phyloP scores from a whole-genome alignment of 768 basidiomycete genomes.

The Lactifluus volemus region DNA sequence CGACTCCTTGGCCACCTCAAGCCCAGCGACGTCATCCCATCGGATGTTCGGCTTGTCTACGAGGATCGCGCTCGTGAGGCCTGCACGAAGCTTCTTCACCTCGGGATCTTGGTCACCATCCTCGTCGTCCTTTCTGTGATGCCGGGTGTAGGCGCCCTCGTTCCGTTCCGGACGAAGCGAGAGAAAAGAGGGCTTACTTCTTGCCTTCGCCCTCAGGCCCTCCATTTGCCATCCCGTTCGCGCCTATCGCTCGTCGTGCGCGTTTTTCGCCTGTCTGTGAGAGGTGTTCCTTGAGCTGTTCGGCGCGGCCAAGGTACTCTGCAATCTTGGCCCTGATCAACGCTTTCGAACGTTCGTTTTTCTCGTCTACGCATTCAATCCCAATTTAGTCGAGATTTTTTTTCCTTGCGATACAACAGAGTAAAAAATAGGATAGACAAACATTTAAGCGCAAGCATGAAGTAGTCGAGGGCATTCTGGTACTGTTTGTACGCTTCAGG shows the following conservation, averaged over 20 bases:
- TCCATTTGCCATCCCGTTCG: constrained; percentile 37
- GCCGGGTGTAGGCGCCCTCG: background rate
- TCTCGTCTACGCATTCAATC: constrained; percentile 52
- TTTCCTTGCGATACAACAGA: background rate
- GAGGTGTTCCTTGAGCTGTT: constrained; percentile 84
- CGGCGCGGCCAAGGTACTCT: constrained; percentile 88
- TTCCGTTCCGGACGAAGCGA: background rate
- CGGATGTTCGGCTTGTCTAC: constrained; percentile 91
- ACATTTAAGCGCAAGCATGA: constrained; percentile 97
- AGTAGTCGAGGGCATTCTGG: constrained; percentile 94
- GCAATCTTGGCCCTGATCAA: constrained; percentile 82
- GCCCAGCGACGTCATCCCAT: constrained; percentile 98
- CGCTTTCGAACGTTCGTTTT: constrained; percentile 86
- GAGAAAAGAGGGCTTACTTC: constrained; percentile 27
- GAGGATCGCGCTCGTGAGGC: constrained; percentile 79
- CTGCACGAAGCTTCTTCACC: constrained; percentile 91
- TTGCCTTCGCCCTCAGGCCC: constrained; percentile 28
- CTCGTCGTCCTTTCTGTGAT: constrained; percentile 35
- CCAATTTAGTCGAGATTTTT: background rate
- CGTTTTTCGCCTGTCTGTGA: constrained; percentile 54
- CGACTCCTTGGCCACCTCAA: constrained; percentile 91
- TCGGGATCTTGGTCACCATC: constrained; percentile 86
- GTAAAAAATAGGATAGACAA: constrained; percentile 22
- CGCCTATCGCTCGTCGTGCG: constrained; percentile 41
- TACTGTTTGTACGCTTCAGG: constrained; percentile 90